Evolutionary conservation across 257 asterid species (phyloP), one percentile per base, ranked within the genome.

Genomic region (Solanum gandarillasii): DNA sequence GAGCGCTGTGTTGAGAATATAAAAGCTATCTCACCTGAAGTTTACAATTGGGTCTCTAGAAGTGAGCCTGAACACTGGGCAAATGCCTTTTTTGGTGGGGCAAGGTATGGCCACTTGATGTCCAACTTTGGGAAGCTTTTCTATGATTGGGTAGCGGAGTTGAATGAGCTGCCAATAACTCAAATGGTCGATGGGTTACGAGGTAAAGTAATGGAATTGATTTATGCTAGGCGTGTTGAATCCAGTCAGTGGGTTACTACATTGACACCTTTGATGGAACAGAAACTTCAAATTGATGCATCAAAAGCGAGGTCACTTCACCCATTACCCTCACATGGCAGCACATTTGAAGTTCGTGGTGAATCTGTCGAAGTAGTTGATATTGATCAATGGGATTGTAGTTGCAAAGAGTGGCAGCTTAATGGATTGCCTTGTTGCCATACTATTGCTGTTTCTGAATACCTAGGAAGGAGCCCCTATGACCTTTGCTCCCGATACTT

Each of bases 11-110:
- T 91, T 9, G 98, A 94, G 87, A 97, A 94, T 91, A 92, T 97
- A 91, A 95, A 94, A 92, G 99, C 99, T 68, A 97, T 97, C 90
- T 97, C 99, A 16, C 91, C 94, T 5, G 99, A 97, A 96, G 99
- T 98, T 75, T 96, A 94, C 88, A 90, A 93, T 87, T 97, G 99
- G 99, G 98, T 97, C 52, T 91, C 89, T 20, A 89, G 87, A 88
- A 95, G 98, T 84, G 98, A 97, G 91, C 99, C 99, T 2, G 92
- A 92, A 52, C 96, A 97, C 91, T 97, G 99, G 99, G 98, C 98
- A 23, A 97, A 95, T 88, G 96, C 97, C 7, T 92, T 85, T 91
- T 95, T 97, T 36, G 91, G 90, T 79, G 98, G 99, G 92, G 93
- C 94, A 13, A 92, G 99, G 90, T 97, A 95, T 90, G 93, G 92